phyloP scores from a whole-genome alignment of 805 yeast genomes.

The Spathaspora girioi region DNA sequence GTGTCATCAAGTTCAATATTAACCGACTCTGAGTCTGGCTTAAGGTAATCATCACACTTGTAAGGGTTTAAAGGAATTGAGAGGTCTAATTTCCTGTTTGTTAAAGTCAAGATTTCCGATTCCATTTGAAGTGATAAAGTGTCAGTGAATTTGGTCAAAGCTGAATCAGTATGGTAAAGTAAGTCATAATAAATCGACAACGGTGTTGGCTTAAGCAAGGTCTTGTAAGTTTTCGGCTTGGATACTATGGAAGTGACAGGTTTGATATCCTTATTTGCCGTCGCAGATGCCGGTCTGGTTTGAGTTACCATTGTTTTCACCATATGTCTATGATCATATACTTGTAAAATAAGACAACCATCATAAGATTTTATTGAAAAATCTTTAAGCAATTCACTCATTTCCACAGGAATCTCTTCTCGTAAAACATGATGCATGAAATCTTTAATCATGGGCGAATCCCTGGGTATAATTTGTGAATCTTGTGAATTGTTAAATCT shows the following conservation, averaged over 20 bases:
- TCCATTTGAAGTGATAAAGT: slow-evolving; percentile 77
- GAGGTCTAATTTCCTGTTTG: slow-evolving; percentile 73
- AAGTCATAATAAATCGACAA: slow-evolving; percentile 81
- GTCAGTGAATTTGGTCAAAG: slow-evolving; percentile 75
- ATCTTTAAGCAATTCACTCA: slow-evolving; percentile 85
- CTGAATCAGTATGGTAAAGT: slow-evolving; percentile 74
- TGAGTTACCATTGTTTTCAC: slow-evolving; percentile 10
- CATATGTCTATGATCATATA: slow-evolving; percentile 77
- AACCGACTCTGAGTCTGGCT: slow-evolving; percentile 49
- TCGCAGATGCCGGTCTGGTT: slow-evolving; percentile 8
- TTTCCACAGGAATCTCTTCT: slow-evolving; percentile 84
- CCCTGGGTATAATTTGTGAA: slow-evolving; percentile 72
- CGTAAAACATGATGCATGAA: slow-evolving; percentile 75
- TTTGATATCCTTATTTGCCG: slow-evolving; percentile 5
- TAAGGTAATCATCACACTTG: slow-evolving; percentile 40
- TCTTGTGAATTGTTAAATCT: slow-evolving; percentile 86
- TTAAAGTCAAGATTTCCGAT: slow-evolving; percentile 76
- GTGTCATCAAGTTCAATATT: slow-evolving; percentile 39
- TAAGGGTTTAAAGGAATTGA: slow-evolving; percentile 73
- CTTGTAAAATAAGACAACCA: slow-evolving; percentile 82
- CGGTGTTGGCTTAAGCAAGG: slow-evolving; percentile 77
- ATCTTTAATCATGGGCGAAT: slow-evolving; percentile 71
- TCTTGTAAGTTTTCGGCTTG: slow-evolving; percentile 71
- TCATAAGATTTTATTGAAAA: slow-evolving; percentile 82
- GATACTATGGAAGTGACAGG: slow-evolving; percentile 14